Evolutionary conservation across 2,329 filamentous ascomycete species (phyloP).

Genomic region (Penicillium verrucosum): DNA sequence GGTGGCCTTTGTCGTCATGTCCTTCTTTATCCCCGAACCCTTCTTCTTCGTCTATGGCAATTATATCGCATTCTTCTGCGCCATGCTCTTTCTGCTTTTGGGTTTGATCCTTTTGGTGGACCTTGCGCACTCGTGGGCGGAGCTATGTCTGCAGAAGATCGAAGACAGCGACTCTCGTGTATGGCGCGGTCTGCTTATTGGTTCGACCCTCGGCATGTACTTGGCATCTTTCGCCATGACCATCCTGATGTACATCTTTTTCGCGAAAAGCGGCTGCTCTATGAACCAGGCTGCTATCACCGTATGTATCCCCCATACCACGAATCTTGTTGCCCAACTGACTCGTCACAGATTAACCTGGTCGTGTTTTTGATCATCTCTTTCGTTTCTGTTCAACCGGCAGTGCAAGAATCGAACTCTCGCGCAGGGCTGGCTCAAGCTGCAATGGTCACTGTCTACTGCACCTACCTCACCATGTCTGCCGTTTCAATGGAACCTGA

Average conservation of each 20-base stretch:
- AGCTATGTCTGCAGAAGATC: constrained; percentile 91
- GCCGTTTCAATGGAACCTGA: constrained; percentile 98
- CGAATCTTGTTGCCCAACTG: constrained; percentile 9
- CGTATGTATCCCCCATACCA: constrained; percentile 37
- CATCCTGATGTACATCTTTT: constrained; percentile 95
- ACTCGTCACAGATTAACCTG: constrained; percentile 65
- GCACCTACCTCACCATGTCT: constrained; percentile 97
- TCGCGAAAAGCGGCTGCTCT: constrained; percentile 72
- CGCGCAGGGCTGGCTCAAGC: constrained; percentile 95
- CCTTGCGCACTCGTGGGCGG: constrained; percentile 93
- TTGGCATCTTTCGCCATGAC: constrained; percentile 88
- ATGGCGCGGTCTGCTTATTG: constrained; percentile 85
- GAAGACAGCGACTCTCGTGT: constrained; percentile 79
- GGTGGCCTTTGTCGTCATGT: constrained; percentile 80
- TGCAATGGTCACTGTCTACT: constrained; percentile 96
- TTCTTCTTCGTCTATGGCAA: constrained; percentile 98
- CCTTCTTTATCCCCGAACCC: constrained; percentile 89
- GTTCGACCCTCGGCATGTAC: constrained; percentile 93
- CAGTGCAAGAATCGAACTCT: constrained; percentile 85
- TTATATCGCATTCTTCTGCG: constrained; percentile 82
- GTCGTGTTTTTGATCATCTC: constrained; percentile 78
- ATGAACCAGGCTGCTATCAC: constrained; percentile 98
- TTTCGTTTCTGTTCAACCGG: constrained; percentile 81
- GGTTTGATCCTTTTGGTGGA: constrained; percentile 91
- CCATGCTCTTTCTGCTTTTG: constrained; percentile 89